Evolutionary conservation across 108 stramenopile genomes (phyloP), one percentile per base, ranked within the genome.

Genomic region (Nannochloropsis salina): DNA sequence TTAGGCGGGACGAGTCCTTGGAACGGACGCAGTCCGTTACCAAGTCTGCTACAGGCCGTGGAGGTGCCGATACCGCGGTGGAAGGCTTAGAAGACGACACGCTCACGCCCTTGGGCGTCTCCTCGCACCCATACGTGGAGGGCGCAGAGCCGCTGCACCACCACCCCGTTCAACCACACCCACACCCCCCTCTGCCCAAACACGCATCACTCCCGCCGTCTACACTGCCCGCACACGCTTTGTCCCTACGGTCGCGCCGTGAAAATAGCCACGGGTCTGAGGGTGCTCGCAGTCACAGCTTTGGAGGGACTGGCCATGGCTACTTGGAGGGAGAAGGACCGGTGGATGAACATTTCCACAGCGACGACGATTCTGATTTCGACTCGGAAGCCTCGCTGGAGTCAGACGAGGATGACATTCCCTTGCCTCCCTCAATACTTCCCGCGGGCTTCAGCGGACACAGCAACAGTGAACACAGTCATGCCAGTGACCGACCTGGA

Each of bases 401-500:
- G n/a, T 74, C 61, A n/a, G 61, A 74, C n/a, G 61, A 74, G 61
- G 61, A 74, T 74, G 61, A 74, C 8, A 74, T 74, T n/a, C 61
- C 61, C 8, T n/a, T 74, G 15, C 61, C 61, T 74, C 61, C 61
- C n/a, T 74, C 61, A 15, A 74, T 74, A n/a, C 61, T 74, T 74
- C 20, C 61, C 3, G 61, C 61, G 15, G 61, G 61, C 4, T 74
- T 74, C 6, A 74, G 61, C 61, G 61, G 61, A 2, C 61, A 4
- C 15, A 74, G n/a, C n/a, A 74, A 74, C 61, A 74, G 8, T 6
- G 61, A 74, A 6, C n/a, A n/a, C 61, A 74, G 61, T 8, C n/a
- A 74, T n/a, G 8, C 61, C 15, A 74, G 61, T 3, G 61, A n/a
- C 20, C 15, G n/a, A n/a, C 61, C 61, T 15, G 20, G 20, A n/a